These are phyloP conservation scores for Nymphaea thermarum DNA, from an alignment of 164 flowering plant genomes.

Conservation along the genomic window DNA sequence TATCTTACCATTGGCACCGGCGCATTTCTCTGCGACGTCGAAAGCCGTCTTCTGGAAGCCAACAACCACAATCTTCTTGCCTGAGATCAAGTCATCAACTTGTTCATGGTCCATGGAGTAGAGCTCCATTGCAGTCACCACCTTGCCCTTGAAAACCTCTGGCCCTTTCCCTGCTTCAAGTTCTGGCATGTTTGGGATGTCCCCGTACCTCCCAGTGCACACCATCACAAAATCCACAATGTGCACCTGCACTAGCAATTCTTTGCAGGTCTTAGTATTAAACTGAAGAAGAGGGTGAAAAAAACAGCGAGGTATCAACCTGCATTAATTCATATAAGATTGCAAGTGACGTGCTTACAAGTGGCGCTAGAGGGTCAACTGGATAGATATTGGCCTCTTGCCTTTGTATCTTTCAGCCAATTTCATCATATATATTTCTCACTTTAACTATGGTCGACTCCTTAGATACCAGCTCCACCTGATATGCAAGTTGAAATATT, in stretches of 20 bases:
- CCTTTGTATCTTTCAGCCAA: too few species aligned
- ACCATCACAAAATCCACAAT: conserved; percentile 41
- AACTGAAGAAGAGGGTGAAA: too few species aligned
- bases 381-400: too few species aligned
- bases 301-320: too few species aligned
- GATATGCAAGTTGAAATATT: too few species aligned
- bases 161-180: conserved; percentile 31
- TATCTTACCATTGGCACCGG: conserved; percentile 25
- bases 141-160: conserved; percentile 31
- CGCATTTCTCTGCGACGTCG: conserved; percentile 36
- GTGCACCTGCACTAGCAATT: conserved; percentile 15
- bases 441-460: too few species aligned
- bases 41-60: conserved; percentile 40
- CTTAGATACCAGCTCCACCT: too few species aligned
- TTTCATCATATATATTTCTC: too few species aligned
- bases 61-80: conserved; percentile 28
- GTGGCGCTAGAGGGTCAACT: too few species aligned
- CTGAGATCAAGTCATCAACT: conserved; percentile 27
- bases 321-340: too few species aligned
- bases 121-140: conserved; percentile 37
- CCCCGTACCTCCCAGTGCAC: conserved; percentile 37
- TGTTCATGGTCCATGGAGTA: conserved; percentile 20
- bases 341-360: too few species aligned
- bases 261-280: too few species aligned
- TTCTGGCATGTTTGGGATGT: conserved; percentile 34